Evolutionary conservation across 371 early-diverging fungal species (phyloP), one percentile per base, ranked within the genome.

Genomic region (Phascolomyces articulosus): DNA sequence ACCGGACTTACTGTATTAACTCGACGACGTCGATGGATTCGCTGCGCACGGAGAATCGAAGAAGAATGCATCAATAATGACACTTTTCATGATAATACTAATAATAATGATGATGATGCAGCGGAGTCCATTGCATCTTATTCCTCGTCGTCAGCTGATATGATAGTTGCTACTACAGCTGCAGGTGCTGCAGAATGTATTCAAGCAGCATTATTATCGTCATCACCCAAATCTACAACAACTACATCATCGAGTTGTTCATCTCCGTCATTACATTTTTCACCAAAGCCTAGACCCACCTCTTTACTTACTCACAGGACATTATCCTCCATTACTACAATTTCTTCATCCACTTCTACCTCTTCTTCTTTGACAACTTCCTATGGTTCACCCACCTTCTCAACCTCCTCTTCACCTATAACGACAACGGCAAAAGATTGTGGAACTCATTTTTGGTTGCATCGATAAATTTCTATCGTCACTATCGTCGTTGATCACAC

Each of bases 1-100:
- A 23, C 40, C 48, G 55, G 51, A 49, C 58, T 56, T 31, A 56
- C 34, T 23, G 27, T 58, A 3, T n/a, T 68, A 21, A 63, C 68
- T 4, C 68, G 68, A 9, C 60, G 68, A 44, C 58, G 60, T 15
- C 53, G 60, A 27, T 68, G 64, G 63, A 41, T 63, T 28, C 53
- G 64, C 15, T 63, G 64, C 27, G 68, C 68, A 20, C 63, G 56
- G 26, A 60, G 41, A 16, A n/a, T 68, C 23, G 64, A 56, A 31
- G 9, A 31, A 6, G 31, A 31, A 31, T 6, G 3, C 31, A 31
- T n/a, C n/a, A 31, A 31, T 31, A 31, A 48, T 49, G n/a, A n/a
- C n/a, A n/a, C n/a, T n/a, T n/a, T n/a, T n/a, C n/a, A n/a, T n/a
- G n/a, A n/a, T n/a, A n/a, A n/a, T n/a, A n/a, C n/a, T n/a, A n/a